A percentile compares a stretch with the other conserved stretches of the same genome.
Evolutionary conservation across 805 yeast genomes (phyloP).

Genomic region (Kuraishia cidri): DNA sequence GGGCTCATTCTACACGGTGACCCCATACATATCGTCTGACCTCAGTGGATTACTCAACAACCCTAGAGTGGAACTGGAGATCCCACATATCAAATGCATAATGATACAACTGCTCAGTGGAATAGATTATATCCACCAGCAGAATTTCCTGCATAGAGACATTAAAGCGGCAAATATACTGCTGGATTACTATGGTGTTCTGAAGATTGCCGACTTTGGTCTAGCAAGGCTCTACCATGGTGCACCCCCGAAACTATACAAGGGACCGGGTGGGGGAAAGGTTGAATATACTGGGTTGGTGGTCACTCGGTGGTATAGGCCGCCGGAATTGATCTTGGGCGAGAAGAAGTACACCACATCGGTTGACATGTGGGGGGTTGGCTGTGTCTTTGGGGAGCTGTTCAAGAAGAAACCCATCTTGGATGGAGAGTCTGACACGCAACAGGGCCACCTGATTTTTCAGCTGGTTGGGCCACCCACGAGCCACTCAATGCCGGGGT

Average conservation of each 20-base stretch:
- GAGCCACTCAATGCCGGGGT: slow-evolving; percentile 51
- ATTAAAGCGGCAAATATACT: slow-evolving; percentile 94
- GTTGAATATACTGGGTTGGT: slow-evolving; percentile 55
- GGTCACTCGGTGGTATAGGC: slow-evolving; percentile 96
- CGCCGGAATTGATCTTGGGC: slow-evolving; percentile 88
- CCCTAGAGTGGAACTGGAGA: slow-evolving; percentile 49
- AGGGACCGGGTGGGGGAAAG: slow-evolving; percentile 44
- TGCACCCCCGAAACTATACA: slow-evolving; percentile 12
- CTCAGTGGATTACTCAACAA: slow-evolving; percentile 84
- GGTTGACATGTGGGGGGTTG: slow-evolving; percentile 96
- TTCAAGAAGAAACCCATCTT: slow-evolving; percentile 76
- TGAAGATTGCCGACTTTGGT: slow-evolving; percentile 95
- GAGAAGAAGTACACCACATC: slow-evolving; percentile 86
- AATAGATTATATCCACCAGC: slow-evolving; percentile 66
- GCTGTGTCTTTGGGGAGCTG: slow-evolving; percentile 91
- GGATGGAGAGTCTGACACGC: slow-evolving; percentile 78
- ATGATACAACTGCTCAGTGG: slow-evolving; percentile 75
- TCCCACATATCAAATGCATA: slow-evolving; percentile 74
- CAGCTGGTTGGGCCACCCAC: slow-evolving; percentile 76
- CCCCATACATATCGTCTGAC: slow-evolving; percentile 90
- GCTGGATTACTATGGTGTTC: slow-evolving; percentile 62
- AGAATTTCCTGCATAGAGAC: slow-evolving; percentile 70
- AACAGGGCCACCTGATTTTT: slow-evolving; percentile 80
- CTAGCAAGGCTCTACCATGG: slow-evolving; percentile 61
- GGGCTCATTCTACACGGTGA: slow-evolving; percentile 67